A percentile compares a stretch with the other conserved stretches of the same genome.
These are phyloP conservation scores for Malassezia vespertilionis DNA, from an alignment of 1,284 basidiomycete species.

Conservation along the genomic window DNA sequence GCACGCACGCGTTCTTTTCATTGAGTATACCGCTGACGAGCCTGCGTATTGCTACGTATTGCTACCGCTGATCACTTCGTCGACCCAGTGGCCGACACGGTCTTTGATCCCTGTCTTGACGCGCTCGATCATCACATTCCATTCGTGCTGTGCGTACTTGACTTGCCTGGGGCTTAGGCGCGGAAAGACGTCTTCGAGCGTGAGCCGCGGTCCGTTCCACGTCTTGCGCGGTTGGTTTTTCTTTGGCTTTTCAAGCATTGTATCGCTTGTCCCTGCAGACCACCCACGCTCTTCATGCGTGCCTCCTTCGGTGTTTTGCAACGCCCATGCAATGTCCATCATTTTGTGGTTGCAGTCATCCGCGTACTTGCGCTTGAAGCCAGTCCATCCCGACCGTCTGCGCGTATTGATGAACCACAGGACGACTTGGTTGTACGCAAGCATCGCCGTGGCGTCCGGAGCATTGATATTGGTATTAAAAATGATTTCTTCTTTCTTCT, in stretches of 20 bases:
- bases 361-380: conserved; percentile 27
- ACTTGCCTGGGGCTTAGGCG: neutral
- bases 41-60: too few species aligned
- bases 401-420: conserved; percentile 46
- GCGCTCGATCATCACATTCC: conserved; percentile 24
- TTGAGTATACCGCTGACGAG: too few species aligned
- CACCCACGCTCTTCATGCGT: conserved; percentile 11
- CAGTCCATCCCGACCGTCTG: conserved; percentile 39
- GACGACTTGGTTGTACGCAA: conserved; percentile 22
- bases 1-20: too few species aligned
- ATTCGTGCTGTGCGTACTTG: conserved; percentile 14
- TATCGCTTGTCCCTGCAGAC: conserved; percentile 5
- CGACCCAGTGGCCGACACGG: conserved; percentile 29
- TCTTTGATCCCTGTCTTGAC: conserved; percentile 30
- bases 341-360: conserved; percentile 25
- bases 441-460: neutral
- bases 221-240: too few species aligned
- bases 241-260: too few species aligned
- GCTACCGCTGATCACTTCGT: conserved; percentile 15
- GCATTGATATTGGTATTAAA: conserved; percentile 20
- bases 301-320: conserved; percentile 8
- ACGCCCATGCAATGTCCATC: conserved; percentile 9
- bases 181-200: neutral
- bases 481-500: conserved; percentile 27
- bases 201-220: neutral